phyloP scores from a whole-genome alignment of 2,329 filamentous ascomycete genomes.

The Sporothrix pseudoabietina region DNA sequence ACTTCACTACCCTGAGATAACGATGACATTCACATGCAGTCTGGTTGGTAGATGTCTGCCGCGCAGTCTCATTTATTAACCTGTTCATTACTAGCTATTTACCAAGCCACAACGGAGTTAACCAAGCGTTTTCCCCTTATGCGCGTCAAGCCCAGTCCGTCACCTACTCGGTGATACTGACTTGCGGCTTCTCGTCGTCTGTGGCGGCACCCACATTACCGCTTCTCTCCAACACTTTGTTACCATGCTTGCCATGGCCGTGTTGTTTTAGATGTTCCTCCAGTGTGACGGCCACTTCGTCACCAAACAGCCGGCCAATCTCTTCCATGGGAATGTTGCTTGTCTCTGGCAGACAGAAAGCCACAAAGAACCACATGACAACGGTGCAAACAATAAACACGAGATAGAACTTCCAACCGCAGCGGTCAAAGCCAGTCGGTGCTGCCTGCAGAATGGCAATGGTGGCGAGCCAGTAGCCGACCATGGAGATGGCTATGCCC shows the following conservation, averaged over 20 bases:
- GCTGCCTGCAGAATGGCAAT: conserved; percentile 6
- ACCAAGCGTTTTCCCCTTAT: no score
- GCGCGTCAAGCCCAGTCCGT: no score
- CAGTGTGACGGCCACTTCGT: conserved; percentile 21
- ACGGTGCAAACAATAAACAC: background rate
- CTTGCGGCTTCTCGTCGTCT: background rate
- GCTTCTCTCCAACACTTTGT: background rate
- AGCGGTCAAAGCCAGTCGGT: conserved; percentile 9
- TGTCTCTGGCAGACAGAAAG: conserved; percentile 17
- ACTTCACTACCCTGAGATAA: no score
- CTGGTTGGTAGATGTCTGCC: no score
- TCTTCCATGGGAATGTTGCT: conserved; percentile 25
- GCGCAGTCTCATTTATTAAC: no score
- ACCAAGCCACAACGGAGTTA: no score
- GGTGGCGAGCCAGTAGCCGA: conserved; percentile 19
- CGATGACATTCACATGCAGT: no score
- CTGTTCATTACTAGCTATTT: no score
- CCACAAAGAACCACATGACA: conserved; percentile 5
- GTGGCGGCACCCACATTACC: background rate
- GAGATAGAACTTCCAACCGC: conserved; percentile 20
- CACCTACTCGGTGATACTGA: background rate
- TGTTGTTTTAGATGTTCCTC: conserved; percentile 9
- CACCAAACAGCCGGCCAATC: conserved; percentile 20
- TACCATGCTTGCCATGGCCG: background rate
- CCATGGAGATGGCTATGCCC: conserved; percentile 21